Percentiles rank a stretch among this genome's conserved stretches.
Conservation (phyloP, 352 stramenopile genomes). For the Pythium volutum region DNA sequence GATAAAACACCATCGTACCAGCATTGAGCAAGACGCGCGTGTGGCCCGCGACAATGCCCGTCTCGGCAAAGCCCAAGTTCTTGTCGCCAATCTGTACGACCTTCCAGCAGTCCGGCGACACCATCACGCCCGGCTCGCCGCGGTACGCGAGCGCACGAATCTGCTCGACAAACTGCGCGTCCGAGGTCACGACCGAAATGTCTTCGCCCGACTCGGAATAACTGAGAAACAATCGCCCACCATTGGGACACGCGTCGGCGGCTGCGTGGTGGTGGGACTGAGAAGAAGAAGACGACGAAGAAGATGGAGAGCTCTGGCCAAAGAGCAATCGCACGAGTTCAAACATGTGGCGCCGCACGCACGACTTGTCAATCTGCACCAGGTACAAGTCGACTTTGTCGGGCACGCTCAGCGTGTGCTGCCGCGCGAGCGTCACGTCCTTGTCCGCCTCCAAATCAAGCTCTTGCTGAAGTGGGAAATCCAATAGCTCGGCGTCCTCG, state of each 20-base stretch:
- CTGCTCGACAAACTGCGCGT: slow-evolving; percentile 38
- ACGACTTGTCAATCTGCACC: slow-evolving; percentile 48
- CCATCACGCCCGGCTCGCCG: slow-evolving; percentile 46
- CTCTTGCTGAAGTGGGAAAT: not conserved
- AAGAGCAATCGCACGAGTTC: slow-evolving; percentile 55
- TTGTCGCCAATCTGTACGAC: slow-evolving; percentile 63
- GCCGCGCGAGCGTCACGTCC: slow-evolving; percentile 32
- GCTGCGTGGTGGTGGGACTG: too few species aligned
- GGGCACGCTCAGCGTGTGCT: slow-evolving; percentile 56
- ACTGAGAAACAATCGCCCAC: slow-evolving; percentile 44
- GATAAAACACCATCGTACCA: slow-evolving; percentile 63
- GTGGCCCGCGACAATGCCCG: slow-evolving; percentile 61
- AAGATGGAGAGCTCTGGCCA: slow-evolving; percentile 2
- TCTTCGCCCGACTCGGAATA: slow-evolving; percentile 61
- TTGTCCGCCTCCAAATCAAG: slow-evolving; percentile 9
- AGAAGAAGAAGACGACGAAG: too few species aligned
- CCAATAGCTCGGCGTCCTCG: slow-evolving; percentile 3
- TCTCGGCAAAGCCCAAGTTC: slow-evolving; percentile 56
- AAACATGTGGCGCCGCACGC: slow-evolving; percentile 53
- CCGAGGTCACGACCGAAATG: slow-evolving; percentile 56
- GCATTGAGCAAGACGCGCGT: slow-evolving; percentile 54
- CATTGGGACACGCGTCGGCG: not conserved
- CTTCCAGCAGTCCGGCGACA: slow-evolving; percentile 61
- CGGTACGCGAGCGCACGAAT: slow-evolving; percentile 33
- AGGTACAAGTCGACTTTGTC: slow-evolving; percentile 44